phyloP scores from a whole-genome alignment of 2,329 filamentous ascomycete species.

The Arthrobotrys iridis region DNA sequence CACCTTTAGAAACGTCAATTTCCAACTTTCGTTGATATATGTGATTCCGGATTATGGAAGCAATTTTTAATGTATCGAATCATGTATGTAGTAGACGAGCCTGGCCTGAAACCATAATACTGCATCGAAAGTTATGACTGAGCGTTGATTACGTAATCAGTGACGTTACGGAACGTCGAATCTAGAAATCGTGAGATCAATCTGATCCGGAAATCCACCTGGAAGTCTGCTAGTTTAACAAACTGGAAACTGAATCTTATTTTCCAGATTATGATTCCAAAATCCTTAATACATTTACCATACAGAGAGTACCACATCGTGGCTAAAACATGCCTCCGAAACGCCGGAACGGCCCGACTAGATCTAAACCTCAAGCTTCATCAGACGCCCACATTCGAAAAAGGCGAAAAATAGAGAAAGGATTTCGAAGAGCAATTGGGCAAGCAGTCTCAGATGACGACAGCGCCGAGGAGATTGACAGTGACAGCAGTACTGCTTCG shows the following conservation, averaged over 20 bases:
- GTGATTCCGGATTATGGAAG: background rate
- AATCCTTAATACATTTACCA: too few species aligned
- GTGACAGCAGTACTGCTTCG: background rate
- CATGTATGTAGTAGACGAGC: slow-evolving; percentile 19
- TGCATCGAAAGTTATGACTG: background rate
- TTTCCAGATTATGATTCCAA: too few species aligned
- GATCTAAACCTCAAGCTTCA: background rate
- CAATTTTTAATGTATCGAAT: background rate
- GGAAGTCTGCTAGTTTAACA: too few species aligned
- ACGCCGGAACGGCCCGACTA: background rate
- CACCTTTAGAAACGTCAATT: slow-evolving; percentile 60
- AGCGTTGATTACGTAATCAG: slow-evolving; percentile 26
- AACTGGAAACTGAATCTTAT: too few species aligned
- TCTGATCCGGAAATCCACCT: background rate
- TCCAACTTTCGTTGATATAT: slow-evolving; percentile 45
- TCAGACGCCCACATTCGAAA: slow-evolving; percentile 30
- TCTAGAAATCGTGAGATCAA: background rate
- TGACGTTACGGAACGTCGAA: background rate
- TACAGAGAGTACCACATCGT: too few species aligned
- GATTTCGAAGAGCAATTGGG: slow-evolving; percentile 37
- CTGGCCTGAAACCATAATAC: background rate
- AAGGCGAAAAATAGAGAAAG: slow-evolving; percentile 36
- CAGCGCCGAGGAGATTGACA: slow-evolving; percentile 34
- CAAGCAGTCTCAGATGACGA: slow-evolving; percentile 24
- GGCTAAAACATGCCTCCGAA: slow-evolving; percentile 3